These are phyloP conservation scores for Saccharomycopsis sp. DNA, from an alignment of 805 yeast species.

Conservation along the genomic window DNA sequence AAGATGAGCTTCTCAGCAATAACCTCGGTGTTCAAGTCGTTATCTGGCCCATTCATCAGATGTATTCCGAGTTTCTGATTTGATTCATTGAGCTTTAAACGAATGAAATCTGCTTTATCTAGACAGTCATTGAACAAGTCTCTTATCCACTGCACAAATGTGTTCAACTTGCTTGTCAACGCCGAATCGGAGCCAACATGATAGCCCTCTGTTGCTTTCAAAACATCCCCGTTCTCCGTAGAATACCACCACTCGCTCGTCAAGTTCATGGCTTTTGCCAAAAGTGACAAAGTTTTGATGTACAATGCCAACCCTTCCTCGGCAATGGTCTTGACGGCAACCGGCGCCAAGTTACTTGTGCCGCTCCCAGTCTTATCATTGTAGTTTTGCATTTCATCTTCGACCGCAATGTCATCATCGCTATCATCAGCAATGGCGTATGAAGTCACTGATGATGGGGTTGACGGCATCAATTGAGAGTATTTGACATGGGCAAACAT, in stretches of 20 bases:
- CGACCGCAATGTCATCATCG: too few species aligned
- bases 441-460: conserved; percentile 30
- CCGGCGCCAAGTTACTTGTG: conserved; percentile 39
- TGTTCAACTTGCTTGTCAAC: conserved; percentile 24
- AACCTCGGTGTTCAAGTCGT: conserved; percentile 26
- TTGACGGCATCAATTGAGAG: conserved; percentile 71
- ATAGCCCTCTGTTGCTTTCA: conserved; percentile 22
- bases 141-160: conserved; percentile 83
- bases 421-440: conserved; percentile 20
- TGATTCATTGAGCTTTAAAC: conserved; percentile 42
- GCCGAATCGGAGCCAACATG: conserved; percentile 3
- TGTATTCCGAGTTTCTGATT: conserved; percentile 27
- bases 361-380: too few species aligned
- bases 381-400: conserved; percentile 17
- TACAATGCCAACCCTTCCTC: conserved; percentile 84
- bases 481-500: conserved; percentile 88
- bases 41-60: conserved; percentile 15
- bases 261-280: conserved; percentile 77
- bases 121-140: conserved; percentile 81
- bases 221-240: conserved; percentile 29
- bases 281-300: conserved; percentile 70
- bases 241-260: conserved; percentile 89
- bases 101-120: conserved; percentile 78
- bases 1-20: conserved; percentile 81
- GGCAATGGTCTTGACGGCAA: conserved; percentile 49